A percentile compares a stretch with the other conserved stretches of the same genome.
Evolutionary conservation across 345 rosid genomes (phyloP).

Genomic region (Carallia pectinifolia): DNA sequence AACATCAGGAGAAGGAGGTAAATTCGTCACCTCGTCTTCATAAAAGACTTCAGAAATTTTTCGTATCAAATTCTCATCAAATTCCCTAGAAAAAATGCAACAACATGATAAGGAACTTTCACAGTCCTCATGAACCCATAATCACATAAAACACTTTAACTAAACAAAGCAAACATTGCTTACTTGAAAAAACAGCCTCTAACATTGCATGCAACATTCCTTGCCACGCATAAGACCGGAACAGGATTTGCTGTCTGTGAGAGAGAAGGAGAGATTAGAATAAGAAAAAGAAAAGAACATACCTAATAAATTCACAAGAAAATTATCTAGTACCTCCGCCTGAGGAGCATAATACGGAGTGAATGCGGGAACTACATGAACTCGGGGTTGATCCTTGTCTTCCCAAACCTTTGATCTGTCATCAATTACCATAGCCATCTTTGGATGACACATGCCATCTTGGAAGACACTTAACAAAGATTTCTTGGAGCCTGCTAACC

Average conservation of each 20-base stretch:
- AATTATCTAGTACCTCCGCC: slow-evolving; percentile 67
- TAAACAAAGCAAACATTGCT: slow-evolving; percentile 30
- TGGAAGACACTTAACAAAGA: slow-evolving; percentile 82
- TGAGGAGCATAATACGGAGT: slow-evolving; percentile 97
- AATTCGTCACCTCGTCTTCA: slow-evolving; percentile 74
- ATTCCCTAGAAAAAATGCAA: slow-evolving; percentile 60
- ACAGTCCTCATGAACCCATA: slow-evolving; percentile 1
- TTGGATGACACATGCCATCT: slow-evolving; percentile 89
- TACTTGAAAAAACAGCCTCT: slow-evolving; percentile 97
- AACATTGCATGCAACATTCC: slow-evolving; percentile 99
- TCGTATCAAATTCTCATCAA: slow-evolving; percentile 81
- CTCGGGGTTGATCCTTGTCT: slow-evolving; percentile 96
- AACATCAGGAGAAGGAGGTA: slow-evolving; percentile 90
- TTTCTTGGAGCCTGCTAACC: slow-evolving; percentile 66
- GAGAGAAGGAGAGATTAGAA: slow-evolving; percentile 1
- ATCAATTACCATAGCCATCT: slow-evolving; percentile 99
- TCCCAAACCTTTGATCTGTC: slow-evolving; percentile 98
- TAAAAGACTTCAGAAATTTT: slow-evolving; percentile 73
- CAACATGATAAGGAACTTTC: slow-evolving; percentile 14
- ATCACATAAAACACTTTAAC: slow-evolving; percentile 5
- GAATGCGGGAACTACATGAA: slow-evolving; percentile 92
- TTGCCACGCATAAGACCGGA: slow-evolving; percentile 92
- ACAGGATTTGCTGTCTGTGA: slow-evolving; percentile 72
- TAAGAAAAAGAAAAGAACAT: slow-evolving; percentile 7
- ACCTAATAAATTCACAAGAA: slow-evolving; percentile 16